Percentiles rank a stretch among this genome's conserved stretches.
These are phyloP conservation scores for Metschnikowia corniflorae DNA, from an alignment of 805 yeast species.

Conservation along the genomic window DNA sequence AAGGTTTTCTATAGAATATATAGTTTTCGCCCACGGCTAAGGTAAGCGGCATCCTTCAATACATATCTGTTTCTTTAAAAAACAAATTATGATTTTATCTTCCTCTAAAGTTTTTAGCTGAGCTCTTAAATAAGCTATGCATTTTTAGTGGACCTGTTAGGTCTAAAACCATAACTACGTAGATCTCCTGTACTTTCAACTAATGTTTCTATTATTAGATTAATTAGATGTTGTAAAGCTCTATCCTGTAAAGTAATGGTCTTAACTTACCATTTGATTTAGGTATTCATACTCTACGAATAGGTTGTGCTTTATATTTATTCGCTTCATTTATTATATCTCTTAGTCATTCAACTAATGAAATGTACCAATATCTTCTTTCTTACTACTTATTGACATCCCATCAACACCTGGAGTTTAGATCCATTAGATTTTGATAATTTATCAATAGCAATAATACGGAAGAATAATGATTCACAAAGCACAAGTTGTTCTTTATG, in stretches of 20 bases:
- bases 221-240: not conserved
- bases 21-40: no score
- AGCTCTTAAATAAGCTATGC: not conserved
- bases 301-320: not conserved
- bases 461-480: slow-evolving; percentile 1
- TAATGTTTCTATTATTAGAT: not conserved
- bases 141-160: not conserved
- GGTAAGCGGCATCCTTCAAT: no score
- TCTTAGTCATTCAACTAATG: not conserved
- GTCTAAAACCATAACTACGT: not conserved
- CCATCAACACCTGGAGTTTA: not conserved
- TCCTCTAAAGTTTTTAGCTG: not conserved
- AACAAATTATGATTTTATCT: not conserved
- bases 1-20: no score
- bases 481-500: not conserved
- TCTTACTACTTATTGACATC: not conserved
- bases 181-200: not conserved
- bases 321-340: not conserved
- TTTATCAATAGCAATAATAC: slow-evolving; percentile 2
- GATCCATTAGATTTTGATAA: not conserved
- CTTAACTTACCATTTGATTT: slow-evolving; percentile 1
- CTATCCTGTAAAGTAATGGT: not conserved
- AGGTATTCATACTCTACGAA: slow-evolving; percentile 1
- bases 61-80: no score
- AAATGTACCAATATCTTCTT: not conserved